Evolutionary conservation across 257 asterid genomes (phyloP), one percentile per base, ranked within the genome.

Genomic region (Forsythia viridissima): DNA sequence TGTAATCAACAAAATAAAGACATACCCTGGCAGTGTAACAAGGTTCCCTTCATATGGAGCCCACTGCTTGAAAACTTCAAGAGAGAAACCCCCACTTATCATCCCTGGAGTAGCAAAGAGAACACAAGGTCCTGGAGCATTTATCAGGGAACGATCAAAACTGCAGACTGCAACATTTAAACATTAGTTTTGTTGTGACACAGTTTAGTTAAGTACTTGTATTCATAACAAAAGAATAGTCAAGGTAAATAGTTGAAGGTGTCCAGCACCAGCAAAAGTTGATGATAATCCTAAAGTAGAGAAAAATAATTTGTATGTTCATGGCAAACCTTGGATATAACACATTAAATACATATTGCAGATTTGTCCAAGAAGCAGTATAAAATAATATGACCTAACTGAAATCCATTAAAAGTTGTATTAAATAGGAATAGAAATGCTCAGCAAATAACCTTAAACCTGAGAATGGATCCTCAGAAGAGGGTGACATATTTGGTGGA

Each of bases 31-130:
- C 68, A 95, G 85, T 70, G 88, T 84, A 74, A 95, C 73, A 85
- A 95, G 98, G 87, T 95, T 95, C 76, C 75, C 82, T 86, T 88
- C 96, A 79, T 75, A 52, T 40, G 98, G 99, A 82, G 98, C 97
- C 99, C 98, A 95, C 80, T 89, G 97, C 87, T 66, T 95, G 88
- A 93, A 92, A 79, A 95, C 97, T 77, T 95, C 98, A 75, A 95
- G 91, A 21, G 99, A 95, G 85, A 93, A 92, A 81, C 99, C 99
- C 46, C 99, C 97, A 77, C 85, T 91, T 78, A 95, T 76, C 97
- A 90, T 92, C 83, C 98, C 97, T n/a, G 99, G 99, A 69, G 97
- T 91, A 72, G 99, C 99, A 81, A 95, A 93, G 70, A 95, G 95
- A 79, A 95, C 97, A 77, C 99, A 93, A 48, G 99, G 97, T 78